Evolutionary conservation across 441 rosid genomes (phyloP), one percentile per base, ranked within the genome.

Genomic region (Pelargonium cotyledonis): DNA sequence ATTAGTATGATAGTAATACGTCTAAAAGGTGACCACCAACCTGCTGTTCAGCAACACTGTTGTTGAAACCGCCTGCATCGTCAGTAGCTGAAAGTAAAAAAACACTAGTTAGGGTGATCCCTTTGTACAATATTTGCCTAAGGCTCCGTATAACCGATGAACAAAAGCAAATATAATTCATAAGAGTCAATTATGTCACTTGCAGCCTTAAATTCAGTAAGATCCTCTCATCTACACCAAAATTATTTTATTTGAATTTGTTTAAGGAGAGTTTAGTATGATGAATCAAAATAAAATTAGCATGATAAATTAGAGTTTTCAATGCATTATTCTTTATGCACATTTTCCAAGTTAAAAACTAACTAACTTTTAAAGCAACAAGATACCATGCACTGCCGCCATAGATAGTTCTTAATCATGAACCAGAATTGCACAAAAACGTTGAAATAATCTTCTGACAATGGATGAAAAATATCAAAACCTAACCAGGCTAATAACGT

Each of bases 31-130:
- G 65, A 62, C 21, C 40, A 78, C 82, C 16, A 75, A 93, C 97
- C 98, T 93, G 96, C 76, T 93, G 90, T 67, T 86, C 98, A 41
- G 93, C 89, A 73, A 93, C 95, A 80, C 93, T 93, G 63, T 93
- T 91, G 79, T 93, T 93, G 84, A 93, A 93, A 85, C 96, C 88
- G 49, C 88, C 90, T 8, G 93, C 87, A 87, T 93, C 98, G 62
- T 57, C 62, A 81, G 93, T 77, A 68, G 81, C 98, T 91, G 88
- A 86, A 84, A 78, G 67, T 70, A 53, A 55, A 57, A 41, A 77
- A 77, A 15, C 29, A 35, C 40, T 68, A 73, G 3, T 38, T 60
- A 63, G 29, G 9, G 23, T 7, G 23, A 55, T 55, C 61, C 18
- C 61, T 55, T 6, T 55, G 7, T 15, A 7, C 61, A 70, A 26